Evolutionary conservation across 129 eudicot genomes (phyloP), one percentile per base, ranked within the genome.

Genomic region (Tagetes patula): DNA sequence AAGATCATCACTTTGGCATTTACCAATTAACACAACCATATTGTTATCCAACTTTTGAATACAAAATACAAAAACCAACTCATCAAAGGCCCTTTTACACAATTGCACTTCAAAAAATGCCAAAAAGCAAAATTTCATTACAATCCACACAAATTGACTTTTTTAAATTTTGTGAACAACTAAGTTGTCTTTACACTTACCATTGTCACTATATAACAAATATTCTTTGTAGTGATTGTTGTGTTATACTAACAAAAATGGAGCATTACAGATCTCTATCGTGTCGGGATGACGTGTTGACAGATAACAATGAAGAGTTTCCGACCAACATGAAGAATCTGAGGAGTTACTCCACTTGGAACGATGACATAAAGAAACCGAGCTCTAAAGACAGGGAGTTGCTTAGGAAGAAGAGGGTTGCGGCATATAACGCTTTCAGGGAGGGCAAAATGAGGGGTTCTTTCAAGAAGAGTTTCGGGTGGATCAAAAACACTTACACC

Each of bases 391-490:
- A 90, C 58, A 89, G 91, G 3, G 96, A 90, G 59, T n/a, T 90
- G 80, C 88, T 85, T 73, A 77, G 96, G 77, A 90, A 90, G 79
- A 91, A 84, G 40, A 85, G 97, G 75, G 86, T 92, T 69, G 97
- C 85, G 36, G 74, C 84, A 27, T 92, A 92, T 56, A 89, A 89
- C 39, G 89, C 80, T 31, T 92, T 88, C 70, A 80, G 83, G 55
- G 91, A 88, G 75, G 85, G 84, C 8, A 92, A 92, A 77, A 75
- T 92, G 91, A 92, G 87, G 63, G 88, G 89, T 4, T 85, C 97
- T 71, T 73, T 92, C 20, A 92, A 90, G 71, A 92, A 92, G 80
- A 92, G 97, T 68, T 89, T 86, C 60, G 86, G 87, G 71, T 88
- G 96, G 97, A 77, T 91, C 53, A 91, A 85, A 65, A 77, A 86